Base-by-base conservation (phyloP, 352 stramenopile species). In the Globisporangium rhizosaccharum region DNA sequence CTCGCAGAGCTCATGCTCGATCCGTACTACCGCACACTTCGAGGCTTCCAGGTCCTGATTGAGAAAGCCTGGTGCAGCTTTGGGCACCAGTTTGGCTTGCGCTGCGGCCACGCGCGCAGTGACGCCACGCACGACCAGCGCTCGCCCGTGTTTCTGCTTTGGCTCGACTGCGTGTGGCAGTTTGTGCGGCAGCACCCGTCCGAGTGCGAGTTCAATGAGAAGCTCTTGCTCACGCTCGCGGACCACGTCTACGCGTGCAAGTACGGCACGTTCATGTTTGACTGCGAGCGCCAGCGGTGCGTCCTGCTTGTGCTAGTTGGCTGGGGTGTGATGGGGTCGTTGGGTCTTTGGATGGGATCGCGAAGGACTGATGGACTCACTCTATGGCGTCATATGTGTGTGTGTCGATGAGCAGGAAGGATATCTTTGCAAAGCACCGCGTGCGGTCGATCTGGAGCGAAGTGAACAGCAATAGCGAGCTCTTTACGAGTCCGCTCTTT, bases 61-160 rank as follows among this genome's bases (percentile, higher is more conserved):
- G 96, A 99, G 78, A 99, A 99, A 67, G 97, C 99, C 56, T 99
- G 98, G 92, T 97, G 97, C 68, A 88, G 79, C 37, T 99, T 99
- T 71, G 98, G 98, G 3, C 96, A 99, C 79, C 94, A 98, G 33
- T 99, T 99, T 61, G 89, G 96, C 17, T 72, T 89, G 15, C 82
- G 97, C 15, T 95, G 84, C 62, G 97, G 94, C 37, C 96, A 99
- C 63, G 96, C 92, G 26, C 85, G 80, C 26, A 87, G 72, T 50
- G 92, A 98, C 52, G 87, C 70, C 6, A 69, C 51, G 15, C 87
- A 99, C 59, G 92, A 98, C 46, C 90, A 99, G 71, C 86, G 95
- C 36, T 98, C 96, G 51, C 97, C 97, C 5, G 95, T 99, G 53
- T 99, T 99, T 72, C 60, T 99, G 28, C 91, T 99, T 57, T 99